Base-by-base conservation (phyloP, 179 eudicot species). In the Spinacia oleracea region DNA sequence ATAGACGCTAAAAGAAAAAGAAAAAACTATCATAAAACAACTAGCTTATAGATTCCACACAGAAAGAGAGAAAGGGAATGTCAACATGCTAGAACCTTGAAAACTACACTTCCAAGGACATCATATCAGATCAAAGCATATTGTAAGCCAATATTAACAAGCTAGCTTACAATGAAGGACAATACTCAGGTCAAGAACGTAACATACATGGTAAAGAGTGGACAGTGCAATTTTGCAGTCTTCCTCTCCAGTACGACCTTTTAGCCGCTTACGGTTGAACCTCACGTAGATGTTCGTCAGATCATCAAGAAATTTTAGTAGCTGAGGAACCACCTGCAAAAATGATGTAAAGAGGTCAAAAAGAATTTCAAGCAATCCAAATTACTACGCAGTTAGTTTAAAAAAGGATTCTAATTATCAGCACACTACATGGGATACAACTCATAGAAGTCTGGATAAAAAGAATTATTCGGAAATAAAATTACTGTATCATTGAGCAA, bases 161-260 rank as follows among this genome's bases (percentile, higher is more conserved):
- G 79, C 34, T 18, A 58, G 43, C 42, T 5, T 46, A 69, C 7
- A 78, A 43, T 18, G 15, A 70, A 27, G 27, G 23, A 74, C 21
- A 23, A 2, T 69, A 69, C 14, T 45, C 46, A 69, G 31, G 70
- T 45, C 40, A 77, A 48, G 69, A 51, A 81, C 14, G 43, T 68
- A 75, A 75, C 90, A 73, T 89, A 93, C 98, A 85, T 93, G 90
- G 86, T 92, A 93, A 66, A 96, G 87, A 63, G 98, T 93, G 43
- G 99, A 94, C 46, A 96, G 93, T 43, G 99, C 97, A 79, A 84
- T 86, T 86, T 87, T 92, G 89, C 99, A 96, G 81, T 96, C 99
- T 70, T 93, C 92, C 86, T 96, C 94, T 76, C 94, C 98, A 6
- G 94, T 92, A 15, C 98, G 94, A 20, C 99, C 99, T 86, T 94